Conservation (phyloP, 176 grass and related monocot genomes). For the Eleusine indica region DNA sequence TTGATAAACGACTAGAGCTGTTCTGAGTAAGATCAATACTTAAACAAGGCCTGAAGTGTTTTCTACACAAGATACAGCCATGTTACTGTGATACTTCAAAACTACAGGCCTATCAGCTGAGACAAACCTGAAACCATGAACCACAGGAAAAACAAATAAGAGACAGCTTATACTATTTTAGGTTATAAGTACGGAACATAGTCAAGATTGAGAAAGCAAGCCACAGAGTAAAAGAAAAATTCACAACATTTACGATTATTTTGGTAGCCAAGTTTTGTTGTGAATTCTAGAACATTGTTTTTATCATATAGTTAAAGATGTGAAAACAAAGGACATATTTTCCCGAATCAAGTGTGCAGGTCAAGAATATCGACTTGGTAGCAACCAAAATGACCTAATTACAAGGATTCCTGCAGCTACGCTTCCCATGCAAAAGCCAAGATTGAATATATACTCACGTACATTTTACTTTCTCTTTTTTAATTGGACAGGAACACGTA, state of each 20-base stretch:
- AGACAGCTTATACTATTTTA: not conserved
- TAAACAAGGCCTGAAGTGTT: not conserved
- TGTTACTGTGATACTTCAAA: not conserved
- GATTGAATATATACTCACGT: not conserved
- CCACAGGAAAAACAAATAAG: not conserved
- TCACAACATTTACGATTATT: not conserved
- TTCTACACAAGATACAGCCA: conserved; percentile 11
- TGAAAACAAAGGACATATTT: not conserved
- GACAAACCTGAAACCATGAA: conserved; percentile 35
- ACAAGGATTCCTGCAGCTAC: not conserved
- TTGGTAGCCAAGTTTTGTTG: not conserved
- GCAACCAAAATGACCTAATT: not conserved
- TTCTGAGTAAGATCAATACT: not conserved
- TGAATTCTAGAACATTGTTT: not conserved
- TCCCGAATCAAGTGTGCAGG: not conserved
- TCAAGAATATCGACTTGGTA: not conserved
- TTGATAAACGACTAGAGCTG: not conserved
- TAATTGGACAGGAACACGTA: too few relatives aligned
- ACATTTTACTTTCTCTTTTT: too few relatives aligned
- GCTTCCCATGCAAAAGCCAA: conserved; percentile 5
- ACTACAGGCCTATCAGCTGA: not conserved
- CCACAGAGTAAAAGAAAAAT: not conserved
- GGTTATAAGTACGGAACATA: not conserved
- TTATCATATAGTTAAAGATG: not conserved
- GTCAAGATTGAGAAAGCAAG: not conserved